Conservation (phyloP, 306 rosid species). For the Pterocarpus macrocarpus region DNA sequence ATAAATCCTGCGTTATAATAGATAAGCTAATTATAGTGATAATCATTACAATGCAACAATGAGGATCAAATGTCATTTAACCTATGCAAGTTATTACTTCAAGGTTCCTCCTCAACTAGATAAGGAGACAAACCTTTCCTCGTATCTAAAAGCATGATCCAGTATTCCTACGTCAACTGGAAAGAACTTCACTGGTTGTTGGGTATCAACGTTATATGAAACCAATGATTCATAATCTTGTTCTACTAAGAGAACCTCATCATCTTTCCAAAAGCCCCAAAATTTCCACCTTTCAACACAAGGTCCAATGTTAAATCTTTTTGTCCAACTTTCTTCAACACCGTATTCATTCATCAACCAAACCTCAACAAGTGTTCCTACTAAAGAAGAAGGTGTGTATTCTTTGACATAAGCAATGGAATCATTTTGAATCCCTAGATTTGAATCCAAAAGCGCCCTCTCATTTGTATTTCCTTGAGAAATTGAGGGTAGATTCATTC, state of each 20-base stretch:
- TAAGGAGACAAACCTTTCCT: slow-evolving; percentile 5
- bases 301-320: neutral
- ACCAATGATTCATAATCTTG: neutral
- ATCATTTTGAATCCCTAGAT: neutral
- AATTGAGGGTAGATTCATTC: neutral
- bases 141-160: slow-evolving; percentile 16
- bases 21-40: too few species aligned
- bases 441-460: neutral
- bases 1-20: too few species aligned
- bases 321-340: slow-evolving; percentile 13
- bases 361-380: neutral
- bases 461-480: neutral
- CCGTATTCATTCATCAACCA: slow-evolving; percentile 18
- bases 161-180: neutral
- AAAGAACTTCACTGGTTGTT: neutral
- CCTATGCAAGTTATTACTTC: neutral
- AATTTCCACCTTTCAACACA: neutral
- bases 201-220: neutral
- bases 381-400: too few species aligned
- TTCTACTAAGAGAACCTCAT: neutral
- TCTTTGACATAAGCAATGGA: neutral
- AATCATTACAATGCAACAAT: too few species aligned
- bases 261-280: slow-evolving; percentile 6
- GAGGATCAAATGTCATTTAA: too few species aligned
- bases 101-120: neutral